Evolutionary conservation across 1,139 yeast genomes (phyloP).

Genomic region (Arxiozyma bovina): DNA sequence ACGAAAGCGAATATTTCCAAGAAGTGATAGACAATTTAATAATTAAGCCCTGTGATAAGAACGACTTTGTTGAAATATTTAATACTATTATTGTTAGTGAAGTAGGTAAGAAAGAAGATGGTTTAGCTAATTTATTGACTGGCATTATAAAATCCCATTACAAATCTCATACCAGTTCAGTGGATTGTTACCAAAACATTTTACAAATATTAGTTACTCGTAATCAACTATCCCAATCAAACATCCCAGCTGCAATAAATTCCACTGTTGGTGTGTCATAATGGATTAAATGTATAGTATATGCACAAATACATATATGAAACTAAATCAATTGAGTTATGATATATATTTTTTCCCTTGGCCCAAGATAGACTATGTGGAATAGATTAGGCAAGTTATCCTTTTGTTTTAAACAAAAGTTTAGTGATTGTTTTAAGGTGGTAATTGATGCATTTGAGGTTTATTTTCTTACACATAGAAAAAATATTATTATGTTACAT

Average conservation of each 20-base stretch:
- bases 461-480: constrained; percentile 1
- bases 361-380: too few relatives aligned
- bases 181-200: neutral
- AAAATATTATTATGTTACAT: too few relatives aligned
- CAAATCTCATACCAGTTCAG: neutral
- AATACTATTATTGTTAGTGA: neutral
- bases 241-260: neutral
- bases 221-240: neutral
- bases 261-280: neutral
- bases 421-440: neutral
- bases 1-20: neutral
- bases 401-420: neutral
- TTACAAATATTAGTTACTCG: neutral
- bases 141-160: neutral
- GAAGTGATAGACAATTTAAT: neutral
- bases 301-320: too few relatives aligned
- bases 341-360: too few relatives aligned
- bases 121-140: neutral
- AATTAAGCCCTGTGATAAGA: neutral
- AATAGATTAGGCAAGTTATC: neutral
- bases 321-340: too few relatives aligned
- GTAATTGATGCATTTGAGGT: neutral
- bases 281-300: too few relatives aligned
- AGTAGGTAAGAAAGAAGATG: neutral
- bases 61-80: neutral